Conservation (phyloP, 2,329 filamentous ascomycete species). For the Aureobasidium sp. region DNA sequence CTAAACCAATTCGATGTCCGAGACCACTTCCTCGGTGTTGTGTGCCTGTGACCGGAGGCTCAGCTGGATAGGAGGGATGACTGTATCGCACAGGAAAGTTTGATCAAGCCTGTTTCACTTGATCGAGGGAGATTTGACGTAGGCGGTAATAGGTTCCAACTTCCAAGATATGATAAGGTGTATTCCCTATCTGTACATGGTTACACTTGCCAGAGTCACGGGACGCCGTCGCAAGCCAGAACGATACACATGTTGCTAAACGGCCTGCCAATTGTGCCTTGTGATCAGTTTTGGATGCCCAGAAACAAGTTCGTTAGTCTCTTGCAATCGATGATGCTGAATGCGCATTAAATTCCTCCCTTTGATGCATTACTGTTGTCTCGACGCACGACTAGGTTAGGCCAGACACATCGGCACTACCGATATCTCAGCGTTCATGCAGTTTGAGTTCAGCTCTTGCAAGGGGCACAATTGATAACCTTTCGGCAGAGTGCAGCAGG, state of each 20-base stretch:
- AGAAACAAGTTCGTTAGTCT: not conserved
- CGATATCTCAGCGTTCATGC: not conserved
- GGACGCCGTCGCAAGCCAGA: not conserved
- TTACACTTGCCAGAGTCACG: not conserved
- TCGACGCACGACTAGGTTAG: constrained; percentile 1
- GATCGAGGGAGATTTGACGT: not conserved
- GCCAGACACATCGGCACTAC: constrained; percentile 1
- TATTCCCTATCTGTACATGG: not conserved
- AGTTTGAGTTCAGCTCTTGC: not conserved
- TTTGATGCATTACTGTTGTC: not conserved
- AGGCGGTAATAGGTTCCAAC: not conserved
- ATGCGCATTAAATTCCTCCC: not conserved
- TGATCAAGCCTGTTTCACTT: not conserved
- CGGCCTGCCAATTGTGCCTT: not conserved
- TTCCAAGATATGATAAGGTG: not conserved
- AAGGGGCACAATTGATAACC: not conserved
- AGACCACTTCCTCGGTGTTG: too few species aligned
- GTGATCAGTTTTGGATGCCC: not conserved
- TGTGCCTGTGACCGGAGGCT: too few species aligned
- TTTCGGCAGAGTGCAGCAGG: not conserved
- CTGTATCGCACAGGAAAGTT: not conserved
- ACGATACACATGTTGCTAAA: not conserved
- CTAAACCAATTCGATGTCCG: too few species aligned
- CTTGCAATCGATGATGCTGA: not conserved
- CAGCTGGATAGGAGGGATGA: not conserved